Percentiles rank a stretch among this genome's conserved stretches.
Evolutionary conservation across 2,329 filamentous ascomycete species (phyloP).

Genomic region (Aureobasidium sp.): DNA sequence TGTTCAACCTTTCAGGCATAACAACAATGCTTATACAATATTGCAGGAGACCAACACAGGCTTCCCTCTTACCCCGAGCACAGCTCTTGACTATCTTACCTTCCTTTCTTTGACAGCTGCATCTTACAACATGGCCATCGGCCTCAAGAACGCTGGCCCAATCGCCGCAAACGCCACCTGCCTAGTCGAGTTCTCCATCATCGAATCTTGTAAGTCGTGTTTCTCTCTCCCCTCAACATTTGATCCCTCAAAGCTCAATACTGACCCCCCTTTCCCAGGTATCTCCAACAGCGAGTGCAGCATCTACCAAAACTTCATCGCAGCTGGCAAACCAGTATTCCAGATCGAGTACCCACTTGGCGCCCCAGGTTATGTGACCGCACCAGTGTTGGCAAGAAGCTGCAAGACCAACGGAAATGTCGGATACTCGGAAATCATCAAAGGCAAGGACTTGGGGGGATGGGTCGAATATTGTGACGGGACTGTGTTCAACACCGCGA

Average conservation of each 20-base stretch:
- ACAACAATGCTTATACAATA: too few relatives aligned
- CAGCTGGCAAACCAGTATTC: conserved; percentile 60
- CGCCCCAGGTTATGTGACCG: conserved; percentile 32
- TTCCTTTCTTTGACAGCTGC: conserved; percentile 54
- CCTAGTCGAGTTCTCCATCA: conserved; percentile 58
- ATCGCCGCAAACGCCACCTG: conserved; percentile 49
- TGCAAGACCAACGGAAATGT: conserved; percentile 38
- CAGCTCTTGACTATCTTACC: conserved; percentile 53
- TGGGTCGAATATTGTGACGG: conserved; percentile 41
- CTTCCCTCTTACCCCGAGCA: conserved; percentile 49
- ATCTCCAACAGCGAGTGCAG: conserved; percentile 54
- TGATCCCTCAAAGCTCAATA: neutral
- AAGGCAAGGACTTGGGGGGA: conserved; percentile 57
- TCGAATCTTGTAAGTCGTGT: conserved; percentile 53
- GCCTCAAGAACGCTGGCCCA: conserved; percentile 61
- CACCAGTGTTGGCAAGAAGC: conserved; percentile 26
- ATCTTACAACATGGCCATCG: conserved; percentile 51
- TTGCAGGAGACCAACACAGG: conserved; percentile 51
- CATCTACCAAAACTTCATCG: conserved; percentile 51
- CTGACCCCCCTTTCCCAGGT: neutral
- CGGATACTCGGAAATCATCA: conserved; percentile 46
- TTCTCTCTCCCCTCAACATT: too few relatives aligned
- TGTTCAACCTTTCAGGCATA: too few relatives aligned
- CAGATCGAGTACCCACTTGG: conserved; percentile 63
- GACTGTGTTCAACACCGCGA: neutral